Evolutionary conservation across 768 basidiomycete genomes (phyloP), one percentile per base, ranked within the genome.

Genomic region (Russula dissimulans): DNA sequence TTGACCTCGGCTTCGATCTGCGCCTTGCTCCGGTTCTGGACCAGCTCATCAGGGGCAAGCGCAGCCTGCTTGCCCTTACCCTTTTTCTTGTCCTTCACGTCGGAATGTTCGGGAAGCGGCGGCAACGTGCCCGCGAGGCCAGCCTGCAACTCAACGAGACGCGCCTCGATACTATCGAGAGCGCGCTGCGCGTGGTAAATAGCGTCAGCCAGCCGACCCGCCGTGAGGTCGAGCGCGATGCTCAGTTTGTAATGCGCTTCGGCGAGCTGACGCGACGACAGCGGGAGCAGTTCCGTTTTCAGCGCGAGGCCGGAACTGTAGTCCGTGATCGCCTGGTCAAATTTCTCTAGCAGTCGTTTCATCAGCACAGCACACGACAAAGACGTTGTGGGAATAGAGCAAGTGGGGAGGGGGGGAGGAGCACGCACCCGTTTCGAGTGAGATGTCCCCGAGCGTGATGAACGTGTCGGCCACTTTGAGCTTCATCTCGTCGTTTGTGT

Each of bases 221-320:
- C 82, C 0, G 91, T 93, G 61, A 95, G 81, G 70, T 97, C 95
- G 43, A 94, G 85, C 12, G 90, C 93, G 70, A 95, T 91, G 68
- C 90, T 92, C 63, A 97, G 80, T 69, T 95, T 94, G 70, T 93
- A 97, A 71, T 97, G 92, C 6, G 87, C 91, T 70, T 94, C 92
- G 0, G 95, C 92, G 65, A 97, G 86, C 66, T 95, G 90, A 46
- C 95, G 87, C 4, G 92, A 94, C n/a, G 89, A 89, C n/a, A 76
- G 70, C 0, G 95, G 89, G 5, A 97, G 81, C 38, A 95, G 76
- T 9, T 81, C 76, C 9, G 74, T 71, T 70, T 95, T 93, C 67
- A 94, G 80, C 10, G 75, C 72, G 10, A 95, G 82, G 3, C 87
- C 90, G 0, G 84, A 81, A 50, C 83, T 82, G 68, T 93, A 97